Percentiles rank a stretch among this genome's conserved stretches.
Evolutionary conservation across 306 rosid genomes (phyloP).

Genomic region (Cyclanthera cordifolia): DNA sequence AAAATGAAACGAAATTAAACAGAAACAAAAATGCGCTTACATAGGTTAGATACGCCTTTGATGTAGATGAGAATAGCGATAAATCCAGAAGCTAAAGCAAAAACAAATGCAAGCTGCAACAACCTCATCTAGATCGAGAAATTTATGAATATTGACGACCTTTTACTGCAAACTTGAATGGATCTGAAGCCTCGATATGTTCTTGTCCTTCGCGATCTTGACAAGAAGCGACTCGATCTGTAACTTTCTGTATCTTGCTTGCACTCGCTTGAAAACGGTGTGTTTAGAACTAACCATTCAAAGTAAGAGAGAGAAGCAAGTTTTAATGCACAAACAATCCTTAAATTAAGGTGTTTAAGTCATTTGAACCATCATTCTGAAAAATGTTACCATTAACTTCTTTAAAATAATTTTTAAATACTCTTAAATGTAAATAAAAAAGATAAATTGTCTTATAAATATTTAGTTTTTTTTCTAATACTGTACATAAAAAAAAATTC

Average conservation of each 20-base stretch:
- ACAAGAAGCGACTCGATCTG: background rate
- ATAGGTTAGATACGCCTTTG: conserved; percentile 31
- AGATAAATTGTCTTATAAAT: too few species aligned
- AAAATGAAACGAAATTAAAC: background rate
- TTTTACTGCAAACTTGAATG: background rate
- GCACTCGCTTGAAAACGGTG: background rate
- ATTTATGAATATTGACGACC: background rate
- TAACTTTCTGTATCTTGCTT: background rate
- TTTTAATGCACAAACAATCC: too few species aligned
- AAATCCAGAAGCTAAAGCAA: conserved; percentile 37
- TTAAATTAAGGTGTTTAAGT: too few species aligned
- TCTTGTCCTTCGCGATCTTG: background rate
- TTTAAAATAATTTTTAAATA: too few species aligned
- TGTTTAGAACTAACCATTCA: background rate
- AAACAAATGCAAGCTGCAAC: conserved; percentile 26
- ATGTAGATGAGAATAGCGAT: conserved; percentile 43
- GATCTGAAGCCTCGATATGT: background rate
- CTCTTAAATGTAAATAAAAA: too few species aligned
- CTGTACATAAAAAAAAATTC: too few species aligned
- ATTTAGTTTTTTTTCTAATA: too few species aligned
- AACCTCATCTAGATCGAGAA: conserved; percentile 28
- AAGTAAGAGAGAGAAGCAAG: too few species aligned
- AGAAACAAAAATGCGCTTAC: conserved; percentile 17
- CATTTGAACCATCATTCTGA: too few species aligned
- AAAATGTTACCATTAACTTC: too few species aligned